Evolutionary conservation across 1,139 yeast species (phyloP).

Genomic region (Saccharomyces hybrid): DNA sequence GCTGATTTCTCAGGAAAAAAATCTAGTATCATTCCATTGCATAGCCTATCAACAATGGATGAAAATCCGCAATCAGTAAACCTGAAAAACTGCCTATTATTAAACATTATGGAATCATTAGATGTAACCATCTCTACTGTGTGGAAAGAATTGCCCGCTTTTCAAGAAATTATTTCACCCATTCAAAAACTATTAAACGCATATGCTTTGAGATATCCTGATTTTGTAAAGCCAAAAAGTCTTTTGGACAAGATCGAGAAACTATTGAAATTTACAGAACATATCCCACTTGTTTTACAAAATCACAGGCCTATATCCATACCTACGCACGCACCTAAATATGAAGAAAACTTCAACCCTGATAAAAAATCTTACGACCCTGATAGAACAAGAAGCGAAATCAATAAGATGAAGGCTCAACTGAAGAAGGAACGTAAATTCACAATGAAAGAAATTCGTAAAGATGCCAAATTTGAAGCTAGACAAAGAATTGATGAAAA

Average conservation of each 20-base stretch:
- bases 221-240: slow-evolving; percentile 21
- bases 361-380: slow-evolving; percentile 88
- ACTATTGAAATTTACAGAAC: slow-evolving; percentile 46
- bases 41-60: slow-evolving; percentile 18
- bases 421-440: slow-evolving; percentile 88
- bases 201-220: slow-evolving; percentile 19
- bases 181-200: slow-evolving; percentile 23
- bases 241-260: slow-evolving; percentile 41
- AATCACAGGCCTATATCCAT: slow-evolving; percentile 81
- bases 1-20: slow-evolving; percentile 10
- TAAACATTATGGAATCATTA: slow-evolving; percentile 26
- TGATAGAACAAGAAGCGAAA: slow-evolving; percentile 73
- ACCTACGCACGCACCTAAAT: slow-evolving; percentile 81
- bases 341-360: slow-evolving; percentile 93
- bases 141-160: slow-evolving; percentile 63
- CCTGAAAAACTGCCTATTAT: slow-evolving; percentile 32
- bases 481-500: slow-evolving; percentile 76
- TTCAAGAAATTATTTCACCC: slow-evolving; percentile 42
- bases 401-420: slow-evolving; percentile 73
- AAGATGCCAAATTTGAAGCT: slow-evolving; percentile 79
- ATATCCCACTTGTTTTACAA: slow-evolving; percentile 73
- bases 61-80: slow-evolving; percentile 11
- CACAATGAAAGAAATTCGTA: slow-evolving; percentile 82
- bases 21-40: slow-evolving; percentile 16
- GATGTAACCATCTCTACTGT: slow-evolving; percentile 24